Evolutionary conservation across 306 rosid species (phyloP).

Genomic region (Prunus mira): DNA sequence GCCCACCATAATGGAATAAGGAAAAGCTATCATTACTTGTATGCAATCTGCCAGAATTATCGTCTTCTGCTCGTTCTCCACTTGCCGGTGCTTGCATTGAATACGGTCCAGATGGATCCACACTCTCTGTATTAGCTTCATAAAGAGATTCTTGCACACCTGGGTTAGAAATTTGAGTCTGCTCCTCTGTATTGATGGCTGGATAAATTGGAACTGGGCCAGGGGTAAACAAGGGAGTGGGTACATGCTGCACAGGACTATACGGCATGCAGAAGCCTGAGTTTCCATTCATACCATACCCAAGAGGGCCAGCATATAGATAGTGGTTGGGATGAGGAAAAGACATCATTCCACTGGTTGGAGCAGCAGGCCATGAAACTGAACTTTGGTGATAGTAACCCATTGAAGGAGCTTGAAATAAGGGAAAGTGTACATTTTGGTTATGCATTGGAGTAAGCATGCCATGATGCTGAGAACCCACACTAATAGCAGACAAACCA

Average conservation of each 20-base stretch:
- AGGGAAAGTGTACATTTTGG: slow-evolving; percentile 66
- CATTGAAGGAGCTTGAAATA: slow-evolving; percentile 71
- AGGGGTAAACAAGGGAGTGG: slow-evolving; percentile 58
- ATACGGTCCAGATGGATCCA: slow-evolving; percentile 36
- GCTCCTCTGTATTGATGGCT: slow-evolving; percentile 45
- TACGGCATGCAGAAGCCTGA: slow-evolving; percentile 80
- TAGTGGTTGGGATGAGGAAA: slow-evolving; percentile 69
- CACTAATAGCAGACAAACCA: slow-evolving; percentile 47
- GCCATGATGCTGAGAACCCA: slow-evolving; percentile 63
- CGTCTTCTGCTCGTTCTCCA: slow-evolving; percentile 39
- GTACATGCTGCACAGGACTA: slow-evolving; percentile 69
- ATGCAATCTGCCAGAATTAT: slow-evolving; percentile 45
- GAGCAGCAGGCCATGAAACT: slow-evolving; percentile 80
- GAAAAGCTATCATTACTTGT: slow-evolving; percentile 56
- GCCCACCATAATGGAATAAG: slow-evolving; percentile 91
- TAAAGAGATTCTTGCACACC: slow-evolving; percentile 40
- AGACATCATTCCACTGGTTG: slow-evolving; percentile 61
- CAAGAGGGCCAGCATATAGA: slow-evolving; percentile 70
- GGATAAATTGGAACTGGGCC: slow-evolving; percentile 67
- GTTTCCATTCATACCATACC: slow-evolving; percentile 74
- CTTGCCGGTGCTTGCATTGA: slow-evolving; percentile 33
- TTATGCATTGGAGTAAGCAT: slow-evolving; percentile 48
- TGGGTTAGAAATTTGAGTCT: slow-evolving; percentile 35
- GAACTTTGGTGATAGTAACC: slow-evolving; percentile 84
- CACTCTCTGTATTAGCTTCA: slow-evolving; percentile 43